phyloP scores from a whole-genome alignment of 306 rosid species.

The Fagus crenata region DNA sequence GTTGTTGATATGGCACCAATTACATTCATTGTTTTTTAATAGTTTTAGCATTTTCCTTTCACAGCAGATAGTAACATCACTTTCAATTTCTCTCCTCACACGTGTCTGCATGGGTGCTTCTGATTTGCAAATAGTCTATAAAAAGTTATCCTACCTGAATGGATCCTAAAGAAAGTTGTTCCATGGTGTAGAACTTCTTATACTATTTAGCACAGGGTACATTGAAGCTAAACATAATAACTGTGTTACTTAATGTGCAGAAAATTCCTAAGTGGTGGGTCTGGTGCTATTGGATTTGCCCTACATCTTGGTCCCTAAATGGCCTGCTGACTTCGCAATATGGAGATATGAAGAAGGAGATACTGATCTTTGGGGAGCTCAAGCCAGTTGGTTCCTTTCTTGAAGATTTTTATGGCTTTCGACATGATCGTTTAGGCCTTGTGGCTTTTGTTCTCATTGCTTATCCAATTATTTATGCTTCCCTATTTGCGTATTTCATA shows the following conservation, averaged over 20 bases:
- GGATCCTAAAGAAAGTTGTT: neutral
- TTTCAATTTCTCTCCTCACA: neutral
- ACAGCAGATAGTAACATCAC: neutral
- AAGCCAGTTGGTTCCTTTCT: conserved; percentile 53
- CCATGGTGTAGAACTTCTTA: neutral
- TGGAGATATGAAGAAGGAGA: conserved; percentile 56
- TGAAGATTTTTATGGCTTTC: conserved; percentile 62
- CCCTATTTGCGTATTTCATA: conserved; percentile 68
- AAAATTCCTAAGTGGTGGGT: conserved; percentile 91
- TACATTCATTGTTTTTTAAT: no score
- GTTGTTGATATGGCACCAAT: no score
- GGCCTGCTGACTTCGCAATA: conserved; percentile 76
- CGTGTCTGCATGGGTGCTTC: neutral
- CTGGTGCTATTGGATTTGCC: conserved; percentile 82
- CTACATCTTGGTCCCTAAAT: conserved; percentile 80
- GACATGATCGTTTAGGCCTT: conserved; percentile 50
- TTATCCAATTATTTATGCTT: conserved; percentile 58
- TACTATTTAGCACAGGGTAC: neutral
- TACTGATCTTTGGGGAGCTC: conserved; percentile 56
- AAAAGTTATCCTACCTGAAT: neutral
- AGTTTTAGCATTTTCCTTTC: no score
- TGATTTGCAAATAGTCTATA: neutral
- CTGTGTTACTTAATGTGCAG: conserved; percentile 40
- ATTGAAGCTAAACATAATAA: conserved; percentile 16
- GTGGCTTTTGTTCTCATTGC: conserved; percentile 69